Percentiles rank a stretch among this genome's conserved stretches.
phyloP scores from a whole-genome alignment of 495 filamentous ascomycete species.

The Tuber umbilicatum region DNA sequence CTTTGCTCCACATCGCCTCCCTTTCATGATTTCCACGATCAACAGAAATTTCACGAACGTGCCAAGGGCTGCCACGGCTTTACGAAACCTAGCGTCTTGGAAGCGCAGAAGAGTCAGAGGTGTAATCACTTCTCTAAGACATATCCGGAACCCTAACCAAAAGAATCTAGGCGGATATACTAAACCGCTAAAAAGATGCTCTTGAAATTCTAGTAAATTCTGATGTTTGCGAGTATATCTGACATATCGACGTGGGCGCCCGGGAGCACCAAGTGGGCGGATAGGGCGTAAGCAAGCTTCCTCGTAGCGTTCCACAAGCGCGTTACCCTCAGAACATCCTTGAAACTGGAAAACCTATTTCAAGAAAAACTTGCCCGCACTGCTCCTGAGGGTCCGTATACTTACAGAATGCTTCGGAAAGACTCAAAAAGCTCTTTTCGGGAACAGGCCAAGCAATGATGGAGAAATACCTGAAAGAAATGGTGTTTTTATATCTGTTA shows the following conservation, averaged over 20 bases:
- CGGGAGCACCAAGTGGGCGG: too few relatives aligned
- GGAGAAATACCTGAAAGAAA: background rate
- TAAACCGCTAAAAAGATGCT: too few relatives aligned
- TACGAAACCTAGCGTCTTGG: background rate
- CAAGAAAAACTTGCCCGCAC: background rate
- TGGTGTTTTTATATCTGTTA: background rate
- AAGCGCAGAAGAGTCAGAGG: background rate
- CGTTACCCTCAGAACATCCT: too few relatives aligned
- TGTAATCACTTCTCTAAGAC: too few relatives aligned
- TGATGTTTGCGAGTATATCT: too few relatives aligned
- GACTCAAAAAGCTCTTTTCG: too few relatives aligned
- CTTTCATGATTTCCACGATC: background rate
- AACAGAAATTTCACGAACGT: background rate
- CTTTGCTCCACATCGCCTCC: background rate
- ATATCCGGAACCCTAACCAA: background rate
- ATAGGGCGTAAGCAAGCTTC: too few relatives aligned
- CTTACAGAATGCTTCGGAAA: background rate
- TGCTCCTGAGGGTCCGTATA: background rate
- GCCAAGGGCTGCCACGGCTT: too few relatives aligned
- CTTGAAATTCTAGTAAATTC: too few relatives aligned
- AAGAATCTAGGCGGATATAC: background rate
- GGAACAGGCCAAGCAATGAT: too few relatives aligned
- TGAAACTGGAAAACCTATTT: background rate
- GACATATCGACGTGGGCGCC: too few relatives aligned
- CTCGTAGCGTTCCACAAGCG: too few relatives aligned